phyloP scores from a whole-genome alignment of 306 rosid genomes.

The Lathyrus oleraceus region DNA sequence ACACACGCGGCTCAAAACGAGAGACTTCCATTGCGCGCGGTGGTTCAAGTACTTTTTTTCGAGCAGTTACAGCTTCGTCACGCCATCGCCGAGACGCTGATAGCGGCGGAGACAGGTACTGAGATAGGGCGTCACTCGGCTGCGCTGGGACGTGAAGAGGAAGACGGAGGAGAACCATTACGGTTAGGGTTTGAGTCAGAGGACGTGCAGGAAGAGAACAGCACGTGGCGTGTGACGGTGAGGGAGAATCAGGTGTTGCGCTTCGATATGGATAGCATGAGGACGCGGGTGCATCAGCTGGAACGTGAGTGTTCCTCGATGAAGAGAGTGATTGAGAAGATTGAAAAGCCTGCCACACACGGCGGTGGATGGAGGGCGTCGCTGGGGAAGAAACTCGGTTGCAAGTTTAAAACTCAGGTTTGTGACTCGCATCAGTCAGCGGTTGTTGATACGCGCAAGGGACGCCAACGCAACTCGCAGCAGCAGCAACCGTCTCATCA shows the following conservation, averaged over 20 bases:
- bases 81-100: conserved; percentile 78
- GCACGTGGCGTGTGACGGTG: conserved; percentile 77
- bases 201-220: conserved; percentile 39
- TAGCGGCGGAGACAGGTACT: conserved; percentile 55
- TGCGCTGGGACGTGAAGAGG: conserved; percentile 36
- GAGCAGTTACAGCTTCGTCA: conserved; percentile 98
- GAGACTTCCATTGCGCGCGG: conserved; percentile 89
- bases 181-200: conserved; percentile 21
- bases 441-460: conserved; percentile 66
- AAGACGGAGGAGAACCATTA: not conserved
- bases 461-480: conserved; percentile 49
- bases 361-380: conserved; percentile 55
- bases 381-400: conserved; percentile 67
- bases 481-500: conserved; percentile 50
- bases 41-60: conserved; percentile 85
- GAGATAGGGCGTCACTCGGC: conserved; percentile 53
- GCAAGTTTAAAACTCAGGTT: conserved; percentile 93
- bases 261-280: conserved; percentile 97
- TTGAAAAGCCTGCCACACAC: conserved; percentile 50
- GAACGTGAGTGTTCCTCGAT: conserved; percentile 93
- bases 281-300: conserved; percentile 95
- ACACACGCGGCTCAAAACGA: conserved; percentile 99
- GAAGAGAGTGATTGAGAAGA: conserved; percentile 73
- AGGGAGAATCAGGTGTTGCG: conserved; percentile 98
- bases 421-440: conserved; percentile 86